phyloP scores from a whole-genome alignment of 1,139 yeast genomes.

The Suhomyces coccinellae region DNA sequence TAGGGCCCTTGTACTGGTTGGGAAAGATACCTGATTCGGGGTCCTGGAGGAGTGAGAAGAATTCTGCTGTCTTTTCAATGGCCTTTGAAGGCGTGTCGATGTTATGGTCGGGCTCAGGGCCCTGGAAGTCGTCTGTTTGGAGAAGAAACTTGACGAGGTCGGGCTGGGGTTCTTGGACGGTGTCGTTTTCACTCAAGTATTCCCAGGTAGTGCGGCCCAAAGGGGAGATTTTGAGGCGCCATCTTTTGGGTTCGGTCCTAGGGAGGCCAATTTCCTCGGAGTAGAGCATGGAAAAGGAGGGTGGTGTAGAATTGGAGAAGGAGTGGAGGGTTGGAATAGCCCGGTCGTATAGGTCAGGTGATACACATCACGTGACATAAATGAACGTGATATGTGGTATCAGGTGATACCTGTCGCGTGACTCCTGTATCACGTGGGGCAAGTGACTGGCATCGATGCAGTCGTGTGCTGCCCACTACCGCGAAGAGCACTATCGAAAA shows the following conservation, averaged over 20 bases:
- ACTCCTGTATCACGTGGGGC: neutral
- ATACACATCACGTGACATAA: neutral
- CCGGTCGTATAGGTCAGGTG: neutral
- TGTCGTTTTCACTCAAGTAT: conserved; percentile 49
- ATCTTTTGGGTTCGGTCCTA: conserved; percentile 64
- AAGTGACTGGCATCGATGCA: neutral
- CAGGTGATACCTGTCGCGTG: neutral
- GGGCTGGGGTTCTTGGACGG: conserved; percentile 49
- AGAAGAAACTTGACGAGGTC: conserved; percentile 60
- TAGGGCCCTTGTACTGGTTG: conserved; percentile 93
- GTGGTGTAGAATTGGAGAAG: neutral
- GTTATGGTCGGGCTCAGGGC: conserved; percentile 35
- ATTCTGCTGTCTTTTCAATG: conserved; percentile 73
- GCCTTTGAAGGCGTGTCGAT: conserved; percentile 56
- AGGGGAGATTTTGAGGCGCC: conserved; percentile 74
- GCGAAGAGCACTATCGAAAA: conserved; percentile 12
- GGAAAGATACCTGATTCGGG: conserved; percentile 80
- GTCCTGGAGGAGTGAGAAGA: conserved; percentile 69
- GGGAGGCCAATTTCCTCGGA: conserved; percentile 66
- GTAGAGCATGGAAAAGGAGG: conserved; percentile 35
- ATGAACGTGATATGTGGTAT: too few relatives aligned
- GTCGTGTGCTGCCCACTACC: conserved; percentile 6
- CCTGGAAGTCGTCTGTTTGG: conserved; percentile 44
- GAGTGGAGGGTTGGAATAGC: neutral
- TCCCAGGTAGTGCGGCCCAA: conserved; percentile 86